These are phyloP conservation scores for Kurtzmaniella natalensis DNA, from an alignment of 1,139 yeast species.

Conservation along the genomic window DNA sequence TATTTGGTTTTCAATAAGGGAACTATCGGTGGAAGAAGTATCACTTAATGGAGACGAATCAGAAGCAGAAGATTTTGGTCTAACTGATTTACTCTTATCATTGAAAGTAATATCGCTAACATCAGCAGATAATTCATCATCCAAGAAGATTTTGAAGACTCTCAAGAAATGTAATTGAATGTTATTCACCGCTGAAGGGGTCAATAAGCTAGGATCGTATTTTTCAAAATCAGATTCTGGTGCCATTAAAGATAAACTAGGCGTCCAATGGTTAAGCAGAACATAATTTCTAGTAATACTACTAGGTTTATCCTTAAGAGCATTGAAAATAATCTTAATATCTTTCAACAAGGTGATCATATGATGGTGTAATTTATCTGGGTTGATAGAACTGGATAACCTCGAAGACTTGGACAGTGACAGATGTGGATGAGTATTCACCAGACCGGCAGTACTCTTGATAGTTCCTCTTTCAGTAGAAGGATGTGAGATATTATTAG, in stretches of 20 bases:
- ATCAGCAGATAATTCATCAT: constrained; percentile 22
- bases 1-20: constrained; percentile 6
- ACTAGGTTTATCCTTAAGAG: constrained; percentile 27
- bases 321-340: constrained; percentile 28
- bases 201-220: constrained; percentile 13
- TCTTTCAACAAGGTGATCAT: constrained; percentile 29
- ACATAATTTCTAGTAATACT: constrained; percentile 38
- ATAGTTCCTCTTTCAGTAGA: constrained; percentile 8
- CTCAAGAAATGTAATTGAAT: constrained; percentile 32
- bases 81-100: constrained; percentile 3
- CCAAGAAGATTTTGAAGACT: constrained; percentile 32
- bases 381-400: constrained; percentile 12
- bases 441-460: background rate
- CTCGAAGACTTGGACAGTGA: too few species aligned
- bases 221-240: constrained; percentile 21
- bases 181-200: constrained; percentile 21
- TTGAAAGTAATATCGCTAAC: too few species aligned
- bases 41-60: constrained; percentile 2
- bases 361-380: constrained; percentile 19
- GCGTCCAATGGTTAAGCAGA: constrained; percentile 42
- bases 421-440: too few species aligned
- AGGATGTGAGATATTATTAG: too few species aligned
- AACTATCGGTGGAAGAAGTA: constrained; percentile 2
- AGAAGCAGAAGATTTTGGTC: constrained; percentile 1
- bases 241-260: constrained; percentile 32